A percentile compares a stretch with the other conserved stretches of the same genome.
Evolutionary conservation across 2,329 filamentous ascomycete genomes (phyloP).

Genomic region (Xylariomycetidae sp.): DNA sequence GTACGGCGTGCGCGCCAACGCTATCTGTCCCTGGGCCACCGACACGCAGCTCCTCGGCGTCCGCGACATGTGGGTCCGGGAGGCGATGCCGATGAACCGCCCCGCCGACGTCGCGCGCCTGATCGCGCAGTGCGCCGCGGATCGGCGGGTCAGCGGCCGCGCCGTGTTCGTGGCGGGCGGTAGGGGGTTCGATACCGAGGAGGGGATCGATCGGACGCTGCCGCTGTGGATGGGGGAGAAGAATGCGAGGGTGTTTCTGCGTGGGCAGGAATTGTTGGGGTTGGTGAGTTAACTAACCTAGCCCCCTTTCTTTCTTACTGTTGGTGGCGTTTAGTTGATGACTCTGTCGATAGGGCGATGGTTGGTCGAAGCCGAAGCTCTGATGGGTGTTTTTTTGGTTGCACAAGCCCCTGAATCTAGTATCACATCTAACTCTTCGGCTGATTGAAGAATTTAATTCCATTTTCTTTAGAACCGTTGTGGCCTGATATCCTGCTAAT

Average conservation of each 20-base stretch:
- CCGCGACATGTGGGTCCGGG: slow-evolving; percentile 1
- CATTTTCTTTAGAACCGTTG: no score
- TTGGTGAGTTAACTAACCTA: no score
- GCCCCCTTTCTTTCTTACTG: no score
- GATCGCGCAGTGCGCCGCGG: slow-evolving; percentile 2
- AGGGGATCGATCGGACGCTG: slow-evolving; percentile 1
- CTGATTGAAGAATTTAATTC: no score
- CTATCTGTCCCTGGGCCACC: slow-evolving; percentile 4
- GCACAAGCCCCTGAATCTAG: no score
- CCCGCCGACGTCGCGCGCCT: slow-evolving; percentile 1
- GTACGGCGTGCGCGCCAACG: slow-evolving; percentile 2
- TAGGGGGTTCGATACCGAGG: slow-evolving; percentile 2
- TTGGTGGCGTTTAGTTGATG: no score
- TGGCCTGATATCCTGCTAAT: no score
- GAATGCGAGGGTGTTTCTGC: not conserved
- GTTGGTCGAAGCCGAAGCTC: no score
- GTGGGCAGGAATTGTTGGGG: not conserved
- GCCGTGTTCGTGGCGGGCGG: slow-evolving; percentile 2
- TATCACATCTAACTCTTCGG: no score
- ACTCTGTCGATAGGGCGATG: no score
- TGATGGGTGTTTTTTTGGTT: no score
- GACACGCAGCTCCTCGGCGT: slow-evolving; percentile 2
- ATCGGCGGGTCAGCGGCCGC: not conserved
- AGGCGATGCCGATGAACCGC: slow-evolving; percentile 2
- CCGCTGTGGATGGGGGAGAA: slow-evolving; percentile 3